These are phyloP conservation scores for Bipolaris victoriae DNA, from an alignment of 2,329 filamentous ascomycete species.

Conservation along the genomic window DNA sequence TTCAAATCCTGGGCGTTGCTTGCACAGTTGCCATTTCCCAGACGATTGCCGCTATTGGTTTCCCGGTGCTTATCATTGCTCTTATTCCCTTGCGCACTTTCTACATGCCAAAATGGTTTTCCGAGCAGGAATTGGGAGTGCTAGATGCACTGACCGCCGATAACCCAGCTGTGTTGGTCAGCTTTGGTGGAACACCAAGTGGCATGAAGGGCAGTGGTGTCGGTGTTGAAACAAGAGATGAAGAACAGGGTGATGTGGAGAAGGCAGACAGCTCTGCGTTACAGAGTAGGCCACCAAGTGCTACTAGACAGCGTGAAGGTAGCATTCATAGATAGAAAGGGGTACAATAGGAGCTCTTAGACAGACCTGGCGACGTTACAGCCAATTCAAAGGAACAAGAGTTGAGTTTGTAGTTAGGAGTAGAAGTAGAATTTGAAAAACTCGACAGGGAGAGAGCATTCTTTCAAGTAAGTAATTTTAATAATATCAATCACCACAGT, in stretches of 20 bases:
- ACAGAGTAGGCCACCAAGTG: conserved; percentile 20
- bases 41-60: conserved; percentile 63
- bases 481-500: too few species aligned
- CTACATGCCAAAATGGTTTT: conserved; percentile 59
- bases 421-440: too few species aligned
- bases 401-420: too few species aligned
- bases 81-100: conserved; percentile 61
- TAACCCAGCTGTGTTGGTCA: conserved; percentile 59
- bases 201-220: conserved; percentile 23
- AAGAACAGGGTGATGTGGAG: conserved; percentile 7
- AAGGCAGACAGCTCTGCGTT: conserved; percentile 8
- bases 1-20: conserved; percentile 57
- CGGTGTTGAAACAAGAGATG: conserved; percentile 23
- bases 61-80: conserved; percentile 62
- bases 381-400: too few species aligned
- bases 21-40: conserved; percentile 62
- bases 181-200: conserved; percentile 56
- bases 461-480: too few species aligned
- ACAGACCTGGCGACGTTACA: too few species aligned
- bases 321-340: conserved; percentile 18
- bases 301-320: conserved; percentile 31
- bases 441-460: too few species aligned
- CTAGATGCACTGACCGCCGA: conserved; percentile 61
- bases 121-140: conserved; percentile 53
- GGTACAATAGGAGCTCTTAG: background rate